phyloP scores from a whole-genome alignment of 768 basidiomycete species.

The Amylocystis lapponica region DNA sequence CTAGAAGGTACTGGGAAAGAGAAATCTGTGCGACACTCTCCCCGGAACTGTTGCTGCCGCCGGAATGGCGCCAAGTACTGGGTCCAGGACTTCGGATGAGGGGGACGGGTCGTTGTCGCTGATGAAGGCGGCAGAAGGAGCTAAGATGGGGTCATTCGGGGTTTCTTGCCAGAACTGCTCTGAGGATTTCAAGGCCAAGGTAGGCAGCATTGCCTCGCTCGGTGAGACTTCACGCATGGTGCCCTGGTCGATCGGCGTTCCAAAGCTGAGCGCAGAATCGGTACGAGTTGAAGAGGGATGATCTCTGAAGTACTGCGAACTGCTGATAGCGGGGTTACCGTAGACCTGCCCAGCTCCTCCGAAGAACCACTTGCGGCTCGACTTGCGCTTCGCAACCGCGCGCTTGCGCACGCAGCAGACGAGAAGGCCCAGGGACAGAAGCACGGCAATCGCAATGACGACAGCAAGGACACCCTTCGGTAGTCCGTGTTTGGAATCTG shows the following conservation, averaged over 20 bases:
- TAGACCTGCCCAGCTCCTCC: slow-evolving; percentile 11
- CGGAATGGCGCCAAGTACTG: slow-evolving; percentile 30
- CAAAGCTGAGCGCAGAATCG: slow-evolving; percentile 51
- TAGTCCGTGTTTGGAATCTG: slow-evolving; percentile 22
- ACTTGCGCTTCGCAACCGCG: slow-evolving; percentile 36
- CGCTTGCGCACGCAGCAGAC: slow-evolving; percentile 44
- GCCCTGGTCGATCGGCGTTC: slow-evolving; percentile 37
- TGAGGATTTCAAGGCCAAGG: not conserved
- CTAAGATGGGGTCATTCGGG: slow-evolving; percentile 5
- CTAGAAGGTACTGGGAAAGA: slow-evolving; percentile 10
- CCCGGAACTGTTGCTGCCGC: slow-evolving; percentile 30
- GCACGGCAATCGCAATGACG: slow-evolving; percentile 29
- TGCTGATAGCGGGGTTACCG: slow-evolving; percentile 4
- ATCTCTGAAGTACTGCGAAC: slow-evolving; percentile 11
- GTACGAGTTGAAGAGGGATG: slow-evolving; percentile 16
- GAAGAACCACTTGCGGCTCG: slow-evolving; percentile 41
- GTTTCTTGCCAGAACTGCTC: slow-evolving; percentile 11
- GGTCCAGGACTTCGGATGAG: slow-evolving; percentile 17
- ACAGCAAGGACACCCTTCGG: slow-evolving; percentile 45
- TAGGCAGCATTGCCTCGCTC: not conserved
- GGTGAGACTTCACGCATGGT: slow-evolving; percentile 5
- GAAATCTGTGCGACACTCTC: slow-evolving; percentile 1
- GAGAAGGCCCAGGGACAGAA: slow-evolving; percentile 29
- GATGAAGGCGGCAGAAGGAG: slow-evolving; percentile 10
- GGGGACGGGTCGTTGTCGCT: slow-evolving; percentile 11